Evolutionary conservation across 164 flowering plant genomes (phyloP), one percentile per base, ranked within the genome.

Genomic region (Nelumbo lutea): DNA sequence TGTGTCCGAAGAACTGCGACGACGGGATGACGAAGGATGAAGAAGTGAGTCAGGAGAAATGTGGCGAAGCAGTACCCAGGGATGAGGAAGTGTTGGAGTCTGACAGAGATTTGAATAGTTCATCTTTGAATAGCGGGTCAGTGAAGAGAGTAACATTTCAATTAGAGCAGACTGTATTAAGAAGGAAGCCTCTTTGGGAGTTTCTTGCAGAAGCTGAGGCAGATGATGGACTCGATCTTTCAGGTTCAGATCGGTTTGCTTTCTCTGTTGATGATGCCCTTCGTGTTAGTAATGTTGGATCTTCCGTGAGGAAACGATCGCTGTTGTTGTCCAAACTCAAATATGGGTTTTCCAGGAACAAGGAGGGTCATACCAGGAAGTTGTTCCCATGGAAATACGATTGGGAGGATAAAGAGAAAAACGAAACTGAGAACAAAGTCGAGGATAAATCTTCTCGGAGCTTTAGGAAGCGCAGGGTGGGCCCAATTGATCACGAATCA

Each of bases 171-270:
- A 72, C 61, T 40, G 87, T 71, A 57, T 64, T 62, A 51, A 82
- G 78, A 68, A 81, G 90, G 75, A 86, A 86, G 82, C 77, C 87
- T 63, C 83, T 96, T 9, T 88, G 93, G 95, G 97, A 96, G 68
- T 86, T 81, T 79, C 85, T 96, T 1, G 92, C 94, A 0, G 99
- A 93, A 77, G 95, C 80, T 41, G 89, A 85, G 3, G 77, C 83
- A 1, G 96, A 89, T 46, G 93, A 95, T 46, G 99, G 96, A 10
- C 81, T 93, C 55, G 97, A 93, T 79, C 88, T 96, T 64, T 96
- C 98, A 1, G 99, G 98, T 14, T 93, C 99, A 0, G 90, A 88
- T 48, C 81, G 99, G 15, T 95, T 92, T 77, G 90, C 98, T 11
- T 95, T 95, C 72, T 89, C 96, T 0, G 91, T 92, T 7, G 90